phyloP scores from a whole-genome alignment of 495 filamentous ascomycete genomes.

The Letharia lupina region DNA sequence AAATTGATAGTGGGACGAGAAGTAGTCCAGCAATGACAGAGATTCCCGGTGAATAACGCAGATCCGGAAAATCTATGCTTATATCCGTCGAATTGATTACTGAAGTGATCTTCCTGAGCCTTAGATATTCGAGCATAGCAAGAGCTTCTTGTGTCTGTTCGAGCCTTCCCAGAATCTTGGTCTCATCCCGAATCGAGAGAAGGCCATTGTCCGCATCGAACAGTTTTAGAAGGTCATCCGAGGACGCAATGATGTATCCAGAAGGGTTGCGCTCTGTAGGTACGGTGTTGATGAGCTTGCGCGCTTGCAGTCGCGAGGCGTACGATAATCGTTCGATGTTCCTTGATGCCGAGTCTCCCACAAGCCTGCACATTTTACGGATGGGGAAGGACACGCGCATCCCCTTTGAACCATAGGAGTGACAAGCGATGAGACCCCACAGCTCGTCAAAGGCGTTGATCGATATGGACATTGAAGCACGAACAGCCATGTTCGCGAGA shows the following conservation, averaged over 20 bases:
- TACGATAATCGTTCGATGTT: constrained; percentile 90
- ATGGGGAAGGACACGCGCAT: constrained; percentile 91
- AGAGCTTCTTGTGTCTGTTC: constrained; percentile 75
- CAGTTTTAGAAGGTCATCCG: constrained; percentile 74
- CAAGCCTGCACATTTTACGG: constrained; percentile 85
- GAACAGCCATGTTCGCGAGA: constrained; percentile 79
- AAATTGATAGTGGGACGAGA: constrained; percentile 70
- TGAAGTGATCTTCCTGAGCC: constrained; percentile 64
- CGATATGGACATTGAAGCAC: constrained; percentile 91
- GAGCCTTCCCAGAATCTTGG: constrained; percentile 72
- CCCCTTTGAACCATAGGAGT: constrained; percentile 66
- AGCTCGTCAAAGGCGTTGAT: constrained; percentile 77
- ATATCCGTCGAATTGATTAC: constrained; percentile 76
- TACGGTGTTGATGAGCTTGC: constrained; percentile 71
- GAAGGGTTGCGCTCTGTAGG: constrained; percentile 78
- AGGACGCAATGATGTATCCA: constrained; percentile 86
- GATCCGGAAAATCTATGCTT: constrained; percentile 69
- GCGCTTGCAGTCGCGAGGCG: constrained; percentile 70
- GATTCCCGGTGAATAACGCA: constrained; percentile 75
- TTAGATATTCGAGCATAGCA: constrained; percentile 78
- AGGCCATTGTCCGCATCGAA: constrained; percentile 88
- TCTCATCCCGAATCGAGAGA: constrained; percentile 77
- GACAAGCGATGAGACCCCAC: constrained; percentile 87
- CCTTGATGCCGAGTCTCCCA: constrained; percentile 78
- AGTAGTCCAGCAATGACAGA: constrained; percentile 70